Evolutionary conservation across 1,284 basidiomycete species (phyloP).

Genomic region (Trametes polyzona): DNA sequence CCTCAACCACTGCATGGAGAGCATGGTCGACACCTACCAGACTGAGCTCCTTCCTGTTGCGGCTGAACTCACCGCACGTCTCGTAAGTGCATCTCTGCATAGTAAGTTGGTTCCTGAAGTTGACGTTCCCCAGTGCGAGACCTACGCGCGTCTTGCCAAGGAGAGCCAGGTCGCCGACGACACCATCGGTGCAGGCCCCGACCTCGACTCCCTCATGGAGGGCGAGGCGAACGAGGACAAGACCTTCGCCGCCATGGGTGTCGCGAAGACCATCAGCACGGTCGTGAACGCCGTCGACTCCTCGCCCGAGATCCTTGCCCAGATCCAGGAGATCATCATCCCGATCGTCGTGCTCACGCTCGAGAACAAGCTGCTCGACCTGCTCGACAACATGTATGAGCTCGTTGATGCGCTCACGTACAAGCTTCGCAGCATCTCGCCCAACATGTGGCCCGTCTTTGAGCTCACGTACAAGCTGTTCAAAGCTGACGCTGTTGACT

Average conservation of each 20-base stretch:
- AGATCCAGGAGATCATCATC: conserved; percentile 82
- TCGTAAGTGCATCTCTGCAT: conserved; percentile 53
- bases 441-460: conserved; percentile 87
- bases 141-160: conserved; percentile 77
- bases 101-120: neutral
- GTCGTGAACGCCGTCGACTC: conserved; percentile 76
- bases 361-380: conserved; percentile 75
- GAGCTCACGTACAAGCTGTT: conserved; percentile 85
- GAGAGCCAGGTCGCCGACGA: conserved; percentile 67
- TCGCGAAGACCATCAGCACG: conserved; percentile 80
- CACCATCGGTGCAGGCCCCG: conserved; percentile 43
- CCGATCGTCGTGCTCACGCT: conserved; percentile 81
- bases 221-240: conserved; percentile 75
- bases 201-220: conserved; percentile 55
- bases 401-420: conserved; percentile 87
- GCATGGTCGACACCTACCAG: conserved; percentile 86
- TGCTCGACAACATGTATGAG: conserved; percentile 90
- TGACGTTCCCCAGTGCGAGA: conserved; percentile 61
- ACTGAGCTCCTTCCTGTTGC: conserved; percentile 87
- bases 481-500: conserved; percentile 85
- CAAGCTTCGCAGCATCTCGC: conserved; percentile 77
- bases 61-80: conserved; percentile 77
- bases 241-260: conserved; percentile 83
- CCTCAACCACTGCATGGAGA: conserved; percentile 81
- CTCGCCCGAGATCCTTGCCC: conserved; percentile 75